Evolutionary conservation across 148 eudicot genomes (phyloP).

Genomic region (Camellia sinensis): DNA sequence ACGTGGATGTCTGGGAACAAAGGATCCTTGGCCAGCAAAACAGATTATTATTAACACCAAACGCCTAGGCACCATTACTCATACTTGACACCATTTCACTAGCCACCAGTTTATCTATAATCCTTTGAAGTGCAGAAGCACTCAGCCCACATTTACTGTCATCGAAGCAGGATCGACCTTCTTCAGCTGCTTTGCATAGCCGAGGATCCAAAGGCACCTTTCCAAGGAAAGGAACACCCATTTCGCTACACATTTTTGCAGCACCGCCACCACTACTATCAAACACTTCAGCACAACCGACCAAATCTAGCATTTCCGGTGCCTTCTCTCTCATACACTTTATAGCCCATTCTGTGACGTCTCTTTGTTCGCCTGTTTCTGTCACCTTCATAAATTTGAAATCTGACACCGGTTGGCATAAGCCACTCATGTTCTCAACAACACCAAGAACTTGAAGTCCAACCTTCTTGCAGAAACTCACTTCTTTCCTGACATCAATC

Average conservation of each 20-base stretch:
- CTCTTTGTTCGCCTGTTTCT: slow-evolving; percentile 47
- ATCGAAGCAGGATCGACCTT: slow-evolving; percentile 80
- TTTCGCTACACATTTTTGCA: slow-evolving; percentile 67
- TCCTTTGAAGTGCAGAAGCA: slow-evolving; percentile 57
- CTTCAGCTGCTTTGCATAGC: slow-evolving; percentile 88
- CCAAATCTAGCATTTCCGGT: slow-evolving; percentile 65
- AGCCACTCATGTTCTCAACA: slow-evolving; percentile 93
- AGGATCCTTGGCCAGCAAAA: no score
- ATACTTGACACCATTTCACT: slow-evolving; percentile 14
- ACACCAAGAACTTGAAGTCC: slow-evolving; percentile 78
- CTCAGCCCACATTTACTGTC: slow-evolving; percentile 56
- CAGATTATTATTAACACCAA: background rate
- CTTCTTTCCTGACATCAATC: slow-evolving; percentile 80
- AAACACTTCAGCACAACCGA: slow-evolving; percentile 62
- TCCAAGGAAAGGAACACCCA: slow-evolving; percentile 84
- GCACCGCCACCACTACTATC: slow-evolving; percentile 91
- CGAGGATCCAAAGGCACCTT: slow-evolving; percentile 85
- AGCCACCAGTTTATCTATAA: slow-evolving; percentile 53
- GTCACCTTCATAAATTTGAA: slow-evolving; percentile 48
- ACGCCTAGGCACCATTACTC: slow-evolving; percentile 26
- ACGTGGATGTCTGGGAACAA: no score
- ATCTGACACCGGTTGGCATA: slow-evolving; percentile 55
- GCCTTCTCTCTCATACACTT: slow-evolving; percentile 53
- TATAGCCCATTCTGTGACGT: slow-evolving; percentile 65
- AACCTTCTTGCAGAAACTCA: slow-evolving; percentile 83